Evolutionary conservation across 148 eudicot species (phyloP), one percentile per base, ranked within the genome.

Genomic region (Arbutus unedo): DNA sequence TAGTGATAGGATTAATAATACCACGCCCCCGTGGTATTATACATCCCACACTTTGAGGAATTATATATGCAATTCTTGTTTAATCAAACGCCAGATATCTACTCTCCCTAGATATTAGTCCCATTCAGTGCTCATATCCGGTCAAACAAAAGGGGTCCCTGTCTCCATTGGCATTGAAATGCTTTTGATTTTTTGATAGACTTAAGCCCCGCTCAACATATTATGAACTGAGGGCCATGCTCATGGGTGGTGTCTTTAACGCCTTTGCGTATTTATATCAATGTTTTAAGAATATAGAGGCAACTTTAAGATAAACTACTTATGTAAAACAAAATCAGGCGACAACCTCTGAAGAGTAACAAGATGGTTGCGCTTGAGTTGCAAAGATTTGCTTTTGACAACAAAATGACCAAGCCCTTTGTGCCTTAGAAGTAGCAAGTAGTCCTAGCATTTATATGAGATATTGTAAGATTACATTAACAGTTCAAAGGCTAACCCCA

Each of bases 171-270:
- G 15, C 15, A 38, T 68, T 68, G 44, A 68, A 68, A 68, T 41
- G 48, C 47, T 14, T 25, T 68, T 41, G n/a, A 38, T 68, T 14
- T 68, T 68, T 68, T 3, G 9, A 68, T 15, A 68, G 15, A 45
- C n/a, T 5, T 68, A 13, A 14, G 74, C 45, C 73, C 44, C 44
- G 25, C 18, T 6, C 19, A 67, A 68, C 74, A 67, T 68, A 14
- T 31, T 64, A 64, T 64, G 23, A 3, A 38, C 13, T 68, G 74
- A 68, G 74, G 74, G 74, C n/a, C 74, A 70, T 41, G 71, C 43
- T 43, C 48, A 43, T 43, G 48, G 74, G 74, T 70, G 49, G 21
- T 3, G 7, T 38, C 6, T 38, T 70, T 41, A 70, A 70, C 41
- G 74, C n/a, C 74, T 15, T 15, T 41, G n/a, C 48, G 2, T 70